Evolutionary conservation across 345 rosid species (phyloP).

Genomic region (Cochlearia excelsa): DNA sequence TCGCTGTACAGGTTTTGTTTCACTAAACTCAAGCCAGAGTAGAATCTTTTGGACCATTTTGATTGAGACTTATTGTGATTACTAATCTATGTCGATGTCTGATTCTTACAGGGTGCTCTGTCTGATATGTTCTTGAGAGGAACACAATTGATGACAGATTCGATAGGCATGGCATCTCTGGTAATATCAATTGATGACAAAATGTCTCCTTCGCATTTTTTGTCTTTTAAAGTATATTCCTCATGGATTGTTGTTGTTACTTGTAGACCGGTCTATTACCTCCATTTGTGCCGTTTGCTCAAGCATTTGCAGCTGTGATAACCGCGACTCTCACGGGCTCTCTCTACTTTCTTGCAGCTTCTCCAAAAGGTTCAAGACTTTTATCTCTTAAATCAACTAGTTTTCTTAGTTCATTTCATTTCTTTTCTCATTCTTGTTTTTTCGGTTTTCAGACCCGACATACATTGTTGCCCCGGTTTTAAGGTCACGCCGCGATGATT

Average conservation of each 20-base stretch:
- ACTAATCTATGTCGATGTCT: constrained; percentile 6
- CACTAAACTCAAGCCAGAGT: background rate
- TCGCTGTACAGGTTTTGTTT: constrained; percentile 79
- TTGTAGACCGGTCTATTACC: constrained; percentile 79
- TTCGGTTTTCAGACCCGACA: constrained; percentile 65
- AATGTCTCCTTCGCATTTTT: background rate
- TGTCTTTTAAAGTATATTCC: background rate
- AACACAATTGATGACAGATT: constrained; percentile 58
- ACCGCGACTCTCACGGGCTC: constrained; percentile 93
- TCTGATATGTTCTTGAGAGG: constrained; percentile 85
- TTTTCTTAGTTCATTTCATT: background rate
- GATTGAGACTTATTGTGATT: background rate
- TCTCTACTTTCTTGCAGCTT: constrained; percentile 80
- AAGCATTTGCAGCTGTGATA: constrained; percentile 89
- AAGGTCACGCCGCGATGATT: constrained; percentile 62
- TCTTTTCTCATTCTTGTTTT: constrained; percentile 19
- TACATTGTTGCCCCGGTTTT: constrained; percentile 83
- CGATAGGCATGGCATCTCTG: constrained; percentile 82
- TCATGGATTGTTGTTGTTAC: constrained; percentile 10
- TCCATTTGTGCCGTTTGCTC: constrained; percentile 96
- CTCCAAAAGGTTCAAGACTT: constrained; percentile 67
- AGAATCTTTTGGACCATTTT: constrained; percentile 3
- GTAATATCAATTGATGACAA: constrained; percentile 33
- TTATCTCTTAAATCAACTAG: background rate
- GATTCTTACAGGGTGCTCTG: constrained; percentile 63